Evolutionary conservation across 805 yeast species (phyloP).

Genomic region (Wickerhamomyces pijperi): DNA sequence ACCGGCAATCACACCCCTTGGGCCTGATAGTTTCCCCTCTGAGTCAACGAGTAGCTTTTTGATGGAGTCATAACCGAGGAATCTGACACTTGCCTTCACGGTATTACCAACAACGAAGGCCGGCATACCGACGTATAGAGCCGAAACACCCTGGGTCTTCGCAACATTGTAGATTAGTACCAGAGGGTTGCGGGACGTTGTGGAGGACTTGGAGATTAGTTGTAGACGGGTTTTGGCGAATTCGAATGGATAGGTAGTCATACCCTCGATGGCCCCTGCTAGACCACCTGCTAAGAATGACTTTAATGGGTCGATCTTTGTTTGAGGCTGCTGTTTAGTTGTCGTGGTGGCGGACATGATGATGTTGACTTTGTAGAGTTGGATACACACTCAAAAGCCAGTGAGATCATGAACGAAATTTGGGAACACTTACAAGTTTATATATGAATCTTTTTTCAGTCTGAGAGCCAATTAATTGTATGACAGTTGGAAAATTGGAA

Average conservation of each 20-base stretch:
- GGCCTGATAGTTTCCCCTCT: constrained; percentile 79
- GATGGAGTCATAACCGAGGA: constrained; percentile 84
- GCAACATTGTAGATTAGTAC: constrained; percentile 68
- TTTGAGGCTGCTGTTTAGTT: constrained; percentile 1
- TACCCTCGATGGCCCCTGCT: constrained; percentile 95
- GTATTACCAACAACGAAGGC: constrained; percentile 95
- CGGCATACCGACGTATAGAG: constrained; percentile 91
- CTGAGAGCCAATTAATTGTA: too few species aligned
- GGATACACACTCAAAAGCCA: too few species aligned
- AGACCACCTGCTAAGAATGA: constrained; percentile 92
- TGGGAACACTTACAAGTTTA: too few species aligned
- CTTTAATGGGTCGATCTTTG: constrained; percentile 54
- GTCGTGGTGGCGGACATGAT: too few species aligned
- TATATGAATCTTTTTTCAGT: too few species aligned
- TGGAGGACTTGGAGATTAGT: constrained; percentile 54
- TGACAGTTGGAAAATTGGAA: too few species aligned
- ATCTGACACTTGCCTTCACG: constrained; percentile 90
- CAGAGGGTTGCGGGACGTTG: constrained; percentile 72
- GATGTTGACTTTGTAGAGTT: not conserved
- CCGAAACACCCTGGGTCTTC: constrained; percentile 61
- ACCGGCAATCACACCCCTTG: constrained; percentile 93
- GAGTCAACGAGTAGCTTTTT: constrained; percentile 68
- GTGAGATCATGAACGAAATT: too few species aligned
- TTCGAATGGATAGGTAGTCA: constrained; percentile 89
- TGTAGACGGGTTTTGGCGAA: constrained; percentile 93